Conservation (phyloP, 2,329 filamentous ascomycete species). For the Byssochlamys sp. region DNA sequence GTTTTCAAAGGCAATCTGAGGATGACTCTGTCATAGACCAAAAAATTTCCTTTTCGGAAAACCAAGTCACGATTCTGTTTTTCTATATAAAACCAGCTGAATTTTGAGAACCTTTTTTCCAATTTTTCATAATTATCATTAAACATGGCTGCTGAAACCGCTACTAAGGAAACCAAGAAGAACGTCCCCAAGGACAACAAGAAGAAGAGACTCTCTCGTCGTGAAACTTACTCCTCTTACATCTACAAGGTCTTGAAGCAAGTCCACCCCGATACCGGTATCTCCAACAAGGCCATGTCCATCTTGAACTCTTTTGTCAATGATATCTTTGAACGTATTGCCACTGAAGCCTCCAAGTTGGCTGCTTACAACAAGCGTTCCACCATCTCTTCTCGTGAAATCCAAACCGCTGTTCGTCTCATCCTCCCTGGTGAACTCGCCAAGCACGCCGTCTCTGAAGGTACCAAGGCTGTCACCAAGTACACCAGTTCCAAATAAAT, state of each 20-base stretch:
- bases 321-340: conserved; percentile 98
- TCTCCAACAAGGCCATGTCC: conserved; percentile 99
- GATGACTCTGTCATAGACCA: too few relatives aligned
- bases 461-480: conserved; percentile 99
- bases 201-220: too few relatives aligned
- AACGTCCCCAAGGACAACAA: too few relatives aligned
- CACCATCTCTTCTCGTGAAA: conserved; percentile 97
- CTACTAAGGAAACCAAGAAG: too few relatives aligned
- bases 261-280: conserved; percentile 99
- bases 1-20: too few relatives aligned
- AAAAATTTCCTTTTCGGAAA: too few relatives aligned
- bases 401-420: conserved; percentile 95
- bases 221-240: conserved; percentile 99
- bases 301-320: conserved; percentile 99
- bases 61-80: too few relatives aligned
- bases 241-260: conserved; percentile 99
- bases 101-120: too few relatives aligned
- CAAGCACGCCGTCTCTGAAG: conserved; percentile 98
- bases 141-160: too few relatives aligned
- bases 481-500: too few relatives aligned
- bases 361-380: conserved; percentile 99
- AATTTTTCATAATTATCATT: too few relatives aligned
- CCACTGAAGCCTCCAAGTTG: conserved; percentile 96
- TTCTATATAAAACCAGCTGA: too few relatives aligned
- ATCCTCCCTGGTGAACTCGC: conserved; percentile 97